These are phyloP conservation scores for Hemileccinum impolitum DNA, from an alignment of 768 basidiomycete species.

Conservation along the genomic window DNA sequence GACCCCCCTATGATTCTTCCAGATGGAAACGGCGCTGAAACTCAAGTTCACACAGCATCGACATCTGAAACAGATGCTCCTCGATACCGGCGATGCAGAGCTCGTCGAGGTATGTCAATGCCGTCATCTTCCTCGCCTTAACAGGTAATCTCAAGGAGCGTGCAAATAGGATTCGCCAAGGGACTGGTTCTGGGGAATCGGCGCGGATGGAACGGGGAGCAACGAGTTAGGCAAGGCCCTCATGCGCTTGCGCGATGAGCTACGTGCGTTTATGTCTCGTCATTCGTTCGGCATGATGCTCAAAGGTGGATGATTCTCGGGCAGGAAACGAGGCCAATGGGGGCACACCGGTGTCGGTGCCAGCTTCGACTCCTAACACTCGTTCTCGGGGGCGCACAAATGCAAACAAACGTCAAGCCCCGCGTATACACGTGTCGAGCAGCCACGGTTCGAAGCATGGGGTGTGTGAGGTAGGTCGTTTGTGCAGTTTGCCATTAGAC, in stretches of 20 bases:
- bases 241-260: constrained; percentile 54
- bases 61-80: constrained; percentile 54
- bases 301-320: background rate
- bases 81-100: constrained; percentile 62
- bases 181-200: constrained; percentile 76
- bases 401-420: constrained; percentile 7
- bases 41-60: constrained; percentile 71
- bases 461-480: constrained; percentile 23
- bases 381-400: background rate
- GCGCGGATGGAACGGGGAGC: constrained; percentile 59
- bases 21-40: constrained; percentile 65
- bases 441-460: constrained; percentile 3
- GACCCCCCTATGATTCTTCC: background rate
- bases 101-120: constrained; percentile 56
- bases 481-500: background rate
- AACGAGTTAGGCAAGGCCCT: constrained; percentile 75
- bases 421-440: constrained; percentile 8
- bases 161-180: constrained; percentile 60
- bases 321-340: constrained; percentile 12
- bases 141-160: background rate
- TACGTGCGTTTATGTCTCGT: constrained; percentile 34
- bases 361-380: constrained; percentile 4
- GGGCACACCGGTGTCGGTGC: background rate
- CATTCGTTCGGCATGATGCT: constrained; percentile 2
- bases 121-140: background rate